Evolutionary conservation across 2,329 filamentous ascomycete species (phyloP), one percentile per base, ranked within the genome.

Genomic region (Septoria linicola): DNA sequence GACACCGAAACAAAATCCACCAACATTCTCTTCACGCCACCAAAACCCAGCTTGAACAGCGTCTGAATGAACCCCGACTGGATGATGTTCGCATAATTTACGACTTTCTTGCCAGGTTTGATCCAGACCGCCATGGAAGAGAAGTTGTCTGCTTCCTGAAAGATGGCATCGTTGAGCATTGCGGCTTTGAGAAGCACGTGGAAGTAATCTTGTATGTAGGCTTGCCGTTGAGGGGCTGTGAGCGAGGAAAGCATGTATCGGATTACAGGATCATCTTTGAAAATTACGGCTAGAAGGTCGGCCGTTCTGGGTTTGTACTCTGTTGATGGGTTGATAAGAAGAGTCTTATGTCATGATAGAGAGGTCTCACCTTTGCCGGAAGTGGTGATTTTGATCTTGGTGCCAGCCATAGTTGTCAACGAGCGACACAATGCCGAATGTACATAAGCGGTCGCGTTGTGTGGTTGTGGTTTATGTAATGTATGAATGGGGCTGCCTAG

Each of bases 11-110:
- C 50, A 30, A 57, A 64, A 35, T 66, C 63, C 13, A 51, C 8
- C 11, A 66, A 54, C 61, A 66, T 65, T 10, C 57, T 55, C 47
- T 59, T 51, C 30, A 43, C 16, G 10, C 57, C 62, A n/a, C 30
- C 34, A 6, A 64, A 10, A 1, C 63, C 63, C 2, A 66, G 11
- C 20, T 55, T 60, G 13, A 44, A 54, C 0, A 64, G 23, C 2
- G 39, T 27, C 2, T 49, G 46, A 1, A 63, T 17, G 10, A 65
- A 42, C 0, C 62, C 61, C 1, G 62, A 55, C 8, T 55, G 59
- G 2, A 63, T 1, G 1, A 63, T 23, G 0, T 58, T 63, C 37
- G 49, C 42, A 4, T 49, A 50, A 17, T 61, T 64, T 37, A 64
- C 61, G 16, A 64, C 51, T 4, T 50, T 43, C n/a, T 59, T 59